A percentile compares a stretch with the other conserved stretches of the same genome.
Conservation (phyloP, 306 rosid species). For the Abrus pulchellus region DNA sequence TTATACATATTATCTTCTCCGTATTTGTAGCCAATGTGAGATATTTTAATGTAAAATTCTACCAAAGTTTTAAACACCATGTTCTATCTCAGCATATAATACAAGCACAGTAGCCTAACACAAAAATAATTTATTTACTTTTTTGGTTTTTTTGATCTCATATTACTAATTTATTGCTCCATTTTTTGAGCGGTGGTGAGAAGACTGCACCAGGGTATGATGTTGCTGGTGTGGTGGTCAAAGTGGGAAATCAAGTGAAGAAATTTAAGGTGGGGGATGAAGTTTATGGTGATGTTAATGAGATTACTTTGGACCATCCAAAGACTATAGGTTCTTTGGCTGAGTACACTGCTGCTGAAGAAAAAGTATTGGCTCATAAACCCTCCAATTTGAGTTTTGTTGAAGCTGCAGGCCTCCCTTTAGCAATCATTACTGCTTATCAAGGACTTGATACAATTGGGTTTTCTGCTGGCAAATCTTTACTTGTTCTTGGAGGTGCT, state of each 20-base stretch:
- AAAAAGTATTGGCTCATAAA: slow-evolving; percentile 63
- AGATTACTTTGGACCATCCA: slow-evolving; percentile 46
- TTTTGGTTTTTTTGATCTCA: background rate
- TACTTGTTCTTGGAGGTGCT: slow-evolving; percentile 77
- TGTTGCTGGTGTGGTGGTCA: slow-evolving; percentile 76
- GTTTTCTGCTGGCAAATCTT: slow-evolving; percentile 60
- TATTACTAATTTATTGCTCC: background rate
- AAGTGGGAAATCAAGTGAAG: slow-evolving; percentile 64
- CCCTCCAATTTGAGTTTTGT: slow-evolving; percentile 68
- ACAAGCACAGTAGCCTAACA: background rate
- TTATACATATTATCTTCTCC: no score
- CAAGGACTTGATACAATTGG: slow-evolving; percentile 59
- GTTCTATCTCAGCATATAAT: background rate
- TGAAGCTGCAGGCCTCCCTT: slow-evolving; percentile 76
- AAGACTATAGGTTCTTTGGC: slow-evolving; percentile 61
- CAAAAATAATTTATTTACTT: no score
- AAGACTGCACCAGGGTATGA: slow-evolving; percentile 66
- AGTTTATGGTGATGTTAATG: slow-evolving; percentile 70
- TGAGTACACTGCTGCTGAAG: slow-evolving; percentile 68
- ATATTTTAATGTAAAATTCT: background rate
- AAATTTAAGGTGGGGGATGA: slow-evolving; percentile 74
- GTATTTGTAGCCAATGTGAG: no score
- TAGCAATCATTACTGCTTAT: slow-evolving; percentile 72
- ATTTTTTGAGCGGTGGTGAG: background rate
- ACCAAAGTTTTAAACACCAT: background rate